phyloP scores from a whole-genome alignment of 2,329 filamentous ascomycete genomes.

The Myotisia sp. region DNA sequence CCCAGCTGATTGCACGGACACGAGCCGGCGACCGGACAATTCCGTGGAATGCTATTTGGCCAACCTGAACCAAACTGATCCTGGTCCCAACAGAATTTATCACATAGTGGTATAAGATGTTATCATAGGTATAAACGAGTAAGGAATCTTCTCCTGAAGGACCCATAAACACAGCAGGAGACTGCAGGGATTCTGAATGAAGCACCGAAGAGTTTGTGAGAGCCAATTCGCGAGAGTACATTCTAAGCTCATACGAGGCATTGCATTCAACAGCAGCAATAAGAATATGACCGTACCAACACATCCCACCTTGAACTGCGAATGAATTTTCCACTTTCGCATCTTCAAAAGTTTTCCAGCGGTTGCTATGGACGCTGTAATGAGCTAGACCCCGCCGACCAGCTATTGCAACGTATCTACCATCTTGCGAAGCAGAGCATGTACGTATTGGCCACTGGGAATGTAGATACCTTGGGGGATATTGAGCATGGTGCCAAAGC shows the following conservation, averaged over 20 bases:
- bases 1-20: constrained; percentile 89
- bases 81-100: constrained; percentile 58
- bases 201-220: constrained; percentile 61
- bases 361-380: constrained; percentile 84
- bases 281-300: constrained; percentile 92
- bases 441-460: constrained; percentile 88
- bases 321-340: constrained; percentile 75
- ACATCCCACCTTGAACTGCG: constrained; percentile 87
- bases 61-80: constrained; percentile 76
- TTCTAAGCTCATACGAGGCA: constrained; percentile 68
- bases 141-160: constrained; percentile 87
- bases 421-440: constrained; percentile 78
- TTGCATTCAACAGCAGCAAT: constrained; percentile 85
- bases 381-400: constrained; percentile 82
- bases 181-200: constrained; percentile 61
- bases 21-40: constrained; percentile 87
- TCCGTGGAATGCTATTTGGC: constrained; percentile 92
- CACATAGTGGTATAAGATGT: constrained; percentile 86
- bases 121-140: constrained; percentile 93
- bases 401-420: constrained; percentile 91
- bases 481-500: constrained; percentile 85
- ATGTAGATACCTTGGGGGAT: constrained; percentile 70
- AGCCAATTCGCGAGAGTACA: constrained; percentile 75
- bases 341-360: constrained; percentile 90
- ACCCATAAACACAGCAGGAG: constrained; percentile 79